A percentile compares a stretch with the other conserved stretches of the same genome.
Conservation (phyloP, 768 basidiomycete species). For the Boletus rubescentipes region DNA sequence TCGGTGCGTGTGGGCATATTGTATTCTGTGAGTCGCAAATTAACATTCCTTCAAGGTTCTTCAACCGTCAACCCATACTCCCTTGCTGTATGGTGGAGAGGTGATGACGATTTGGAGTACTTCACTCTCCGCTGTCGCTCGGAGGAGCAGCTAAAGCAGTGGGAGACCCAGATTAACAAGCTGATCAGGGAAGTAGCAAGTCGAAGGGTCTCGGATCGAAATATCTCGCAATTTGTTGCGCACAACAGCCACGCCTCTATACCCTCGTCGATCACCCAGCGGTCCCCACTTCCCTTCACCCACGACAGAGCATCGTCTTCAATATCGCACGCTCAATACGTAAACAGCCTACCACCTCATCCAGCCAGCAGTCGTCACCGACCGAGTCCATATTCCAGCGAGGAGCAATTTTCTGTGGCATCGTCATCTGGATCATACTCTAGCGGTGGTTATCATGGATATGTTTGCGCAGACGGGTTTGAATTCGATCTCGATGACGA, state of each 20-base stretch:
- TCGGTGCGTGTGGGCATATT: slow-evolving; percentile 47
- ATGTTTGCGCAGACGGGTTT: slow-evolving; percentile 66
- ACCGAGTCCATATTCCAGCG: slow-evolving; percentile 38
- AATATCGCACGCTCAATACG: slow-evolving; percentile 29
- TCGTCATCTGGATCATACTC: slow-evolving; percentile 34
- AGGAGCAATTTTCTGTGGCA: slow-evolving; percentile 36
- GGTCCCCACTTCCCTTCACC: slow-evolving; percentile 34
- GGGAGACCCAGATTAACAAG: slow-evolving; percentile 88
- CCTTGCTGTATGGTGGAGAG: slow-evolving; percentile 92
- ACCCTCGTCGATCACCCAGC: slow-evolving; percentile 37
- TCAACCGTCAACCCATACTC: slow-evolving; percentile 62
- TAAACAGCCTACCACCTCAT: slow-evolving; percentile 34
- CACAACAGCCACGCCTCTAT: slow-evolving; percentile 41
- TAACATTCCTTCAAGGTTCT: slow-evolving; percentile 37
- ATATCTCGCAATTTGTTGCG: slow-evolving; percentile 49
- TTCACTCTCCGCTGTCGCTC: slow-evolving; percentile 92
- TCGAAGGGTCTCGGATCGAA: slow-evolving; percentile 67
- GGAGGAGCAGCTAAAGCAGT: slow-evolving; percentile 90
- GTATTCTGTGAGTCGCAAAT: not conserved
- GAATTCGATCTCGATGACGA: slow-evolving; percentile 75
- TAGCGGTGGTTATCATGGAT: slow-evolving; percentile 24
- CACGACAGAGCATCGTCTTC: slow-evolving; percentile 39
- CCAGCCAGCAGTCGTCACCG: slow-evolving; percentile 36
- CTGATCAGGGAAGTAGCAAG: slow-evolving; percentile 78
- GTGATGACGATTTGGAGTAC: slow-evolving; percentile 89